Evolutionary conservation across 2,329 filamentous ascomycete species (phyloP), one percentile per base, ranked within the genome.

Genomic region (Epicoccum sorghinum): DNA sequence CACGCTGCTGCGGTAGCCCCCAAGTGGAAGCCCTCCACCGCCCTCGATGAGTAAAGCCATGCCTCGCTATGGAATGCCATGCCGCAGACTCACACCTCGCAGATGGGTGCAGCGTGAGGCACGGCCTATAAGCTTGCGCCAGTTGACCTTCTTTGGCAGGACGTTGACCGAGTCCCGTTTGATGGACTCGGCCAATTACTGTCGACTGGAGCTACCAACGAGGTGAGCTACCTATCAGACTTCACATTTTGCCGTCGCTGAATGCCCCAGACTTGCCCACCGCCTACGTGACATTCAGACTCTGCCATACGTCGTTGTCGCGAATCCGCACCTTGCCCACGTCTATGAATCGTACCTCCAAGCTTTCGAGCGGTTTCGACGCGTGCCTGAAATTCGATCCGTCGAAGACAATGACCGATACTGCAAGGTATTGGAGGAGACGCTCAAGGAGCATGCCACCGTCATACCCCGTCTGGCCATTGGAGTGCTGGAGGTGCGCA

Each of bases 321-420:
- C 90, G n/a, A 99, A 99, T 68, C 86, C 86, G 6, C 91, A 99
- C 74, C 90, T 99, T 59, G 91, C 90, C 71, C 88, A 96, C 62
- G 95, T 98, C 30, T 99, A 99, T 77, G 91, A 98, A 73, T 83
- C 97, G 6, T 99, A 99, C 80, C 96, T 97, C 77, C 87, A 88
- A 62, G 93, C 95, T n/a, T 99, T 99, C 67, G 95, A 99, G 72
- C 87, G 82, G 47, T 89, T 98, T 60, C 89, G 95, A 42, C 89
- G 89, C 62, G 81, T 97, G 36, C 87, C 88, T 45, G 91, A 96
- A 70, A 87, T 99, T 64, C 88, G 89, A 67, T 89, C 86, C 0
- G 78, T 96, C 32, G 89, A 96, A 29, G 93, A 98, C 67, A 99
- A 99, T 72, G 92, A 97, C 62, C 80, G 76, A 38, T 89, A 96